Conservation (phyloP, 2,329 filamentous ascomycete species). For the Nannizziopsis arthrosporioides region DNA sequence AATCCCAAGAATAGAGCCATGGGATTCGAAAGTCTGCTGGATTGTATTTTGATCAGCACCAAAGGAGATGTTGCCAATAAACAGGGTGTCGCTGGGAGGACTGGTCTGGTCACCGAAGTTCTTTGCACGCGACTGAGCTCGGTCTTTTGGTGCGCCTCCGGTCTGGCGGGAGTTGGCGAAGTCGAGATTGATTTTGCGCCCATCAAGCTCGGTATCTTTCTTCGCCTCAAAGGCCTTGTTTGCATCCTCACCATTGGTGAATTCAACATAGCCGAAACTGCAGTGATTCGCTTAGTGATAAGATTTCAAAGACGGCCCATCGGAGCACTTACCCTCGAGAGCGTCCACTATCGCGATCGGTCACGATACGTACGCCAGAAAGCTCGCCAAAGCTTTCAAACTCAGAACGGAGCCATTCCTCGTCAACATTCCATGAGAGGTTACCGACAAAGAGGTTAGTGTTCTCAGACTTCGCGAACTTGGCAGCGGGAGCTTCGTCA, state of each 20-base stretch:
- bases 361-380: conserved; percentile 64
- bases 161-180: conserved; percentile 57
- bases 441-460: conserved; percentile 77
- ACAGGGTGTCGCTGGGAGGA: conserved; percentile 74
- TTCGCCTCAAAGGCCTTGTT: conserved; percentile 62
- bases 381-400: conserved; percentile 71
- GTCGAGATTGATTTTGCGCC: conserved; percentile 65
- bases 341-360: conserved; percentile 65
- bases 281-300: conserved; percentile 6
- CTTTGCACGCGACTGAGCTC: conserved; percentile 42
- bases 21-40: conserved; percentile 59
- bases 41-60: conserved; percentile 66
- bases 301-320: neutral
- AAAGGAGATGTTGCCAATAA: conserved; percentile 84
- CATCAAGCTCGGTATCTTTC: conserved; percentile 62
- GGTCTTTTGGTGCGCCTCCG: conserved; percentile 43
- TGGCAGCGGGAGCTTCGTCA: conserved; percentile 34
- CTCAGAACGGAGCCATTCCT: conserved; percentile 66
- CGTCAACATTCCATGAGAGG: conserved; percentile 82
- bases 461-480: conserved; percentile 19
- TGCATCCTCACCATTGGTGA: conserved; percentile 54
- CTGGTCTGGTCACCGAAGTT: conserved; percentile 66
- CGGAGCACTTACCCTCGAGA: conserved; percentile 58
- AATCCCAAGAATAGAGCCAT: conserved; percentile 61
- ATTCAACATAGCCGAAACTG: conserved; percentile 85